Base-by-base conservation (phyloP, 2,329 filamentous ascomycete species). In the Fusarium miscanthi region DNA sequence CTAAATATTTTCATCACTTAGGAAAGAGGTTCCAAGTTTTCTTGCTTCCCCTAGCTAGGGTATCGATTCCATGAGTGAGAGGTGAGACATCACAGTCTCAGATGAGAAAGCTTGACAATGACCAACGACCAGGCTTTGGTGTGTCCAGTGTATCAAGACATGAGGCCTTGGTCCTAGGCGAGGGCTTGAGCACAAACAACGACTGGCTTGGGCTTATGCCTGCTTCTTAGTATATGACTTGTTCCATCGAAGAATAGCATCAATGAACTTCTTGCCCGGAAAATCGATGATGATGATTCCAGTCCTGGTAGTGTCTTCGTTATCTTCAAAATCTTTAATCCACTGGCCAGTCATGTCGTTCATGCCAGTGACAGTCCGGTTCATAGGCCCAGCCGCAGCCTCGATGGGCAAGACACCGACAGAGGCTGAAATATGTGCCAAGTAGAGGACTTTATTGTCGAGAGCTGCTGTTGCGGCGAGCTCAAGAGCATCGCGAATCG, bases 211-310 rank as follows among this genome's bases (percentile, higher is more conserved):
- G 45, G n/a, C 35, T 31, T 41, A 64, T 64, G 59, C 27, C 40
- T 64, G 46, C 40, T 69, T 73, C 66, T 74, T 73, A 58, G 51
- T 58, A 38, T 81, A 56, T 58, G 76, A 76, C 27, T 72, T 72
- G 67, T 87, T 87, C 77, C 83, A 82, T 40, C 70, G 76, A 58
- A 87, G 65, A 14, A 87, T 80, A 27, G 78, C 80, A 33, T 84
- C 80, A 41, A 87, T 80, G 35, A 85, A 78, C 51, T 77, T 79
- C 69, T 76, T 78, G 6, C 85, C 85, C 0, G 85, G 85, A 52
- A 87, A 87, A 64, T 87, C 85, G 5, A 85, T 79, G 70, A 87
- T 87, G 40, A 87, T 80, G 13, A 87, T 78, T 16, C 85, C 85
- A 3, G 84, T 82, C 30, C 82, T 78, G 13, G 78, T 78, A 7